Percentiles rank a stretch among this genome's conserved stretches.
Evolutionary conservation across 495 filamentous ascomycete genomes (phyloP).

Genomic region (Amphirosellinia nigrospora): DNA sequence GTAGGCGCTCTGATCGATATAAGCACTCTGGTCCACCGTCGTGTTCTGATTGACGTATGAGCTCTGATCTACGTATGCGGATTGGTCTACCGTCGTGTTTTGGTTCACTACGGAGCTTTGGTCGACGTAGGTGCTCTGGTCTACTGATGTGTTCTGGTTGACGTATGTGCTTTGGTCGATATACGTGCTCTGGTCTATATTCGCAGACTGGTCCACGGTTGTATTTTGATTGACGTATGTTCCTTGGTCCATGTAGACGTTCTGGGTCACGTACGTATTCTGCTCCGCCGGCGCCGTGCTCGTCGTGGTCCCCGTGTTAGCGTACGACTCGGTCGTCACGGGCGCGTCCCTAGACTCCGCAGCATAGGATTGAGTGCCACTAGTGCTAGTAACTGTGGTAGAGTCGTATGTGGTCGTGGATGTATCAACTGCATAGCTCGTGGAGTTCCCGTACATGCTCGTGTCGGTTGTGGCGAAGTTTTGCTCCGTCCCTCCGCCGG

Average conservation of each 20-base stretch:
- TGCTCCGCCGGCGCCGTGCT: conserved; percentile 2
- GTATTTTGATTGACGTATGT: conserved; percentile 10
- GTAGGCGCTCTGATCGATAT: conserved; percentile 2
- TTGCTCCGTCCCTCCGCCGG: background rate
- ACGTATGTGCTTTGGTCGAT: conserved; percentile 5
- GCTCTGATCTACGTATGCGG: background rate
- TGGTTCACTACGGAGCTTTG: conserved; percentile 8
- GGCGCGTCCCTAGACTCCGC: background rate
- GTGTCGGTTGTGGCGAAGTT: background rate
- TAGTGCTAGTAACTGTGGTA: background rate
- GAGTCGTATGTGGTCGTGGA: background rate
- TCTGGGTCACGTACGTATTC: conserved; percentile 11
- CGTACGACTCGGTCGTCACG: background rate
- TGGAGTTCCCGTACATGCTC: background rate
- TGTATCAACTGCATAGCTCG: conserved; percentile 2
- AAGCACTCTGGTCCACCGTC: background rate
- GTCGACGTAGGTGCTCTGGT: conserved; percentile 6
- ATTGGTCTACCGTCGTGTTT: background rate
- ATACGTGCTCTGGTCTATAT: background rate
- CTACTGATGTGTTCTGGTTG: background rate
- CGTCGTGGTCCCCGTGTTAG: background rate
- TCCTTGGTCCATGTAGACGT: conserved; percentile 1
- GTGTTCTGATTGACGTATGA: conserved; percentile 6
- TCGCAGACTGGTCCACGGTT: background rate
- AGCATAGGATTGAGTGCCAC: background rate